Conservation (phyloP, 257 asterid genomes). For the Nemophila menziesii region DNA sequence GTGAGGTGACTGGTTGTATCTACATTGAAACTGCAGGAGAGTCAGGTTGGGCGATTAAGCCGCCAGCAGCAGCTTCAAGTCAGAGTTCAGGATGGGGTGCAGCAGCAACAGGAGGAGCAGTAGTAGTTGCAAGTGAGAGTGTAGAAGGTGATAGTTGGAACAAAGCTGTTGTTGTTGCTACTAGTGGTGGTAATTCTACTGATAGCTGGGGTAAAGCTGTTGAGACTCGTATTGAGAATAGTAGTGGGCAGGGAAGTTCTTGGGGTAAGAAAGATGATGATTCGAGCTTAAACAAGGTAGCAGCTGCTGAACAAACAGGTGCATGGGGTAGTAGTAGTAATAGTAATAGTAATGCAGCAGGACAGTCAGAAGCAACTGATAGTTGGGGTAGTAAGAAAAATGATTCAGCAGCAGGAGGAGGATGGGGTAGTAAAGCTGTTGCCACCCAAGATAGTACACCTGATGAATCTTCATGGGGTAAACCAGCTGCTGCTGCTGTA, state of each 20-base stretch:
- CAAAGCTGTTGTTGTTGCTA: constrained; percentile 20
- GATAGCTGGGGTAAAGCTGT: constrained; percentile 43
- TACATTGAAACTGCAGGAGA: constrained; percentile 19
- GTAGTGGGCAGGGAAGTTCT: constrained; percentile 24
- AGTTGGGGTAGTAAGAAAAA: constrained; percentile 16
- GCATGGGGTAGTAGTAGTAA: constrained; percentile 21
- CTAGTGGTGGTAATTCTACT: constrained; percentile 12
- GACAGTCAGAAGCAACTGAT: constrained; percentile 28
- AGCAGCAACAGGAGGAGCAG: constrained; percentile 28
- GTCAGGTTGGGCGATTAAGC: constrained; percentile 48
- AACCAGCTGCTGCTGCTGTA: constrained; percentile 11
- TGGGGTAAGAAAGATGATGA: constrained; percentile 41
- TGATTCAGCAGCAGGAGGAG: constrained; percentile 10
- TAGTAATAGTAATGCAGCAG: no score
- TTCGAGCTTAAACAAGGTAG: constrained; percentile 27
- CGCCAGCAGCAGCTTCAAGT: constrained; percentile 27
- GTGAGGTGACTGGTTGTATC: not conserved
- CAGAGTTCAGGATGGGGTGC: constrained; percentile 66
- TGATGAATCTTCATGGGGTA: constrained; percentile 16
- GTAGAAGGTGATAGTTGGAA: constrained; percentile 25
- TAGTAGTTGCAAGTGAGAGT: constrained; percentile 15
- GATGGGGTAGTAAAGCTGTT: constrained; percentile 21
- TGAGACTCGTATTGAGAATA: constrained; percentile 22
- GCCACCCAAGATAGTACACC: constrained; percentile 12
- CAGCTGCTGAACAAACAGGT: constrained; percentile 24